Base-by-base conservation (phyloP, 208 protist genomes). In the Naegleria gruberi region DNA sequence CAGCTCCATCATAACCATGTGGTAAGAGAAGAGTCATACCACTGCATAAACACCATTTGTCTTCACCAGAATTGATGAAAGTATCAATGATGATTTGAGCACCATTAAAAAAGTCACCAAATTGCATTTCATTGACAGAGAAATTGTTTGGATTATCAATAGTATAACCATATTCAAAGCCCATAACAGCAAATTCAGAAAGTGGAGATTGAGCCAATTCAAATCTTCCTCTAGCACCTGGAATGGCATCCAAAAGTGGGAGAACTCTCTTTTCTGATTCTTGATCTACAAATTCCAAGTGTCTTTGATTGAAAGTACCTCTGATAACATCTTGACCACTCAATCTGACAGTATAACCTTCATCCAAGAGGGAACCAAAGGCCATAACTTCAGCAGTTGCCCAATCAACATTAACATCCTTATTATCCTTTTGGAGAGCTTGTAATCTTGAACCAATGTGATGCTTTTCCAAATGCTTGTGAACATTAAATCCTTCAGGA, bases 41-140 rank as follows among this genome's bases (percentile, higher is more conserved):
- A 91, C 95, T 95, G 94, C 98, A 97, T 90, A 97, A 95, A 65
- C 97, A 96, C 98, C 99, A 99, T 94, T 99, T 99, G 91, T 95
- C 93, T 95, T 99, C 98, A n/a, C 45, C 84, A 65, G 95, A 85
- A 90, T 94, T 94, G 90, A 98, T 92, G 91, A 97, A 98, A 94
- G 99, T 98, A 92, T 99, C 98, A 91, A 99, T 99, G 44, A 99
- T 97, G 87, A 99, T 98, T 91, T 99, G 96, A 26, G 97, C 98
- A 86, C 96, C 96, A 94, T 99, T 99, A 15, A 96, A 96, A 91
- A 99, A 99, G 93, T 99, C 98, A 90, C 98, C 98, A 93, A 99
- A 99, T 94, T 99, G 98, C 43, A 98, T 98, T 93, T 99, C 98
- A 98, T 98, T 99, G 30, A 82, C 8, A 82, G 37, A 82, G 8